These are phyloP conservation scores for Solanum gandarillasii DNA, from an alignment of 257 asterid genomes.

Conservation along the genomic window DNA sequence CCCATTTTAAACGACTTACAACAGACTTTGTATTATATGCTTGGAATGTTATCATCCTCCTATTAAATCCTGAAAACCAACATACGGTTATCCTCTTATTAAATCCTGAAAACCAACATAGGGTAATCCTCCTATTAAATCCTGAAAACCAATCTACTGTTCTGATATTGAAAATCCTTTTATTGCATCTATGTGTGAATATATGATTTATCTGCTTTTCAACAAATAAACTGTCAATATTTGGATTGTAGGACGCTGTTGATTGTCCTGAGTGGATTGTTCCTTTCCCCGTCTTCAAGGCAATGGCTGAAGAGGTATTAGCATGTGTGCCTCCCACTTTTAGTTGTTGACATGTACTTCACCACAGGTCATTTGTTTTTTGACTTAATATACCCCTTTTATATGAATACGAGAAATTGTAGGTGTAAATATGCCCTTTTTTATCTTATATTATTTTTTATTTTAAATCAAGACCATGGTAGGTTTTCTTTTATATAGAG, in stretches of 20 bases:
- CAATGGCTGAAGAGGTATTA: constrained; percentile 88
- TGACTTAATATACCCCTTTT: not conserved
- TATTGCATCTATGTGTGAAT: not conserved
- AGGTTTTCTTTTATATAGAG: not conserved
- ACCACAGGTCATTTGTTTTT: not conserved
- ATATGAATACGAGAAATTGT: not conserved
- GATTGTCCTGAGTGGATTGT: constrained; percentile 99
- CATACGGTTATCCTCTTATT: not conserved
- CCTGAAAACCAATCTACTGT: not conserved
- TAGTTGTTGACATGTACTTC: not conserved
- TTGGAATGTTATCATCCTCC: not conserved
- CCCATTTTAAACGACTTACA: not conserved
- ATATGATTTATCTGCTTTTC: not conserved
- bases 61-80: not conserved
- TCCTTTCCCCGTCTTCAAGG: constrained; percentile 77
- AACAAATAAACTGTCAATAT: not conserved
- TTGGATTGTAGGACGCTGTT: constrained; percentile 75
- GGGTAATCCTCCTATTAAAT: not conserved
- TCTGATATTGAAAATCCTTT: not conserved
- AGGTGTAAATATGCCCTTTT: not conserved
- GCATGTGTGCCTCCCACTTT: not conserved
- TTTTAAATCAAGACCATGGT: not conserved
- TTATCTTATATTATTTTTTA: not conserved
- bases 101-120: not conserved
- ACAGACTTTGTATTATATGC: not conserved